These are phyloP conservation scores for Camelina sativa DNA, from an alignment of 345 rosid genomes.

Conservation along the genomic window DNA sequence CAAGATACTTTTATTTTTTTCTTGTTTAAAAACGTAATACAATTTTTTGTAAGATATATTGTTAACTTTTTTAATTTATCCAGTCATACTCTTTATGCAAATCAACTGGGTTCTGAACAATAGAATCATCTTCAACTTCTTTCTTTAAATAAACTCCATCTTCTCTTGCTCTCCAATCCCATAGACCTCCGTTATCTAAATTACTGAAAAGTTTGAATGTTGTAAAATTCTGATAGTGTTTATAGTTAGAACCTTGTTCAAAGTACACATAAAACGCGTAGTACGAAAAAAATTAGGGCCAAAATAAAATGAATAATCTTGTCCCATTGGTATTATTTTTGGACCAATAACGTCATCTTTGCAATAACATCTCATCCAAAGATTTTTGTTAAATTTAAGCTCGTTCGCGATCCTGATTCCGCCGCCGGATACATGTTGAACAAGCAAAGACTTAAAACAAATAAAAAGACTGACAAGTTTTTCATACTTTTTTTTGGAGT, in stretches of 20 bases:
- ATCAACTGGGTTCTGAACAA: too few species aligned
- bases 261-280: constrained; percentile 16
- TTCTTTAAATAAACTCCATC: background rate
- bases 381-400: constrained; percentile 9
- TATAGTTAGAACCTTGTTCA: constrained; percentile 15
- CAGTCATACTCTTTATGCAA: too few species aligned
- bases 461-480: background rate
- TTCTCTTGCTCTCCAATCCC: constrained; percentile 40
- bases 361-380: background rate
- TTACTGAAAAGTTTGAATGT: background rate
- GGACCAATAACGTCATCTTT: background rate
- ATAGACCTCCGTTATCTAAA: background rate
- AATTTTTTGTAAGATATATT: too few species aligned
- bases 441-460: constrained; percentile 11
- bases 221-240: background rate
- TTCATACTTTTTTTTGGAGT: background rate
- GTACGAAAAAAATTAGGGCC: background rate
- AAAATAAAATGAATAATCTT: background rate
- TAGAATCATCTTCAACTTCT: too few species aligned
- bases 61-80: too few species aligned
- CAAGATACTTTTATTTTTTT: too few species aligned
- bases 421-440: background rate
- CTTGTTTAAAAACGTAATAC: too few species aligned
- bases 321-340: background rate
- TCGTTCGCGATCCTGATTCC: background rate